Conservation (phyloP, 2,329 filamentous ascomycete genomes). For the Drechslera avenae region DNA sequence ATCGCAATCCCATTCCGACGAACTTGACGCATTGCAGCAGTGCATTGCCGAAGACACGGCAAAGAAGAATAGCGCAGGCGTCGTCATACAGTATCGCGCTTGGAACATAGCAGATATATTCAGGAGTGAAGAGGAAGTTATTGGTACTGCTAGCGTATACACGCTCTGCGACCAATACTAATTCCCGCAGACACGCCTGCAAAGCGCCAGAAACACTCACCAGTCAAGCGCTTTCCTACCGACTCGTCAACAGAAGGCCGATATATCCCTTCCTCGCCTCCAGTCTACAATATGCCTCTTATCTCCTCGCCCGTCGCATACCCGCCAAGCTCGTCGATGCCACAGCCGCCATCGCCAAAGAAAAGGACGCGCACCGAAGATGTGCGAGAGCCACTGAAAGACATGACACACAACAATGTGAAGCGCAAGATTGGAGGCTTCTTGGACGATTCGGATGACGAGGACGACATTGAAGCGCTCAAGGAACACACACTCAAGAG, state of each 20-base stretch:
- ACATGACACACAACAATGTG: slow-evolving; percentile 41
- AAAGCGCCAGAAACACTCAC: slow-evolving; percentile 23
- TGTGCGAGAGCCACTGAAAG: slow-evolving; percentile 39
- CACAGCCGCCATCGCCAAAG: slow-evolving; percentile 42
- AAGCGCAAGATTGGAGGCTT: slow-evolving; percentile 45
- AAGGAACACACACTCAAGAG: slow-evolving; percentile 48
- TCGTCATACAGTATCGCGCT: slow-evolving; percentile 59
- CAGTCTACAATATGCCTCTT: slow-evolving; percentile 63
- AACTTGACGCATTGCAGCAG: slow-evolving; percentile 53
- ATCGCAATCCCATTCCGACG: slow-evolving; percentile 51
- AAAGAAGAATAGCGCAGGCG: slow-evolving; percentile 50
- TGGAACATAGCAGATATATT: slow-evolving; percentile 56
- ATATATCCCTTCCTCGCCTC: slow-evolving; percentile 51
- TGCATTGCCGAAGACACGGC: slow-evolving; percentile 50
- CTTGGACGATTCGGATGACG: slow-evolving; percentile 50
- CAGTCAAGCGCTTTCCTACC: slow-evolving; percentile 13
- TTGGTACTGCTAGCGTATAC: slow-evolving; percentile 35
- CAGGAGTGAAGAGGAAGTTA: slow-evolving; percentile 54
- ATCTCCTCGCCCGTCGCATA: slow-evolving; percentile 65
- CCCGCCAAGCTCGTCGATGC: slow-evolving; percentile 57
- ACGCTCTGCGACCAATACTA: slow-evolving; percentile 19
- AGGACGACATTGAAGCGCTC: slow-evolving; percentile 47
- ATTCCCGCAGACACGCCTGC: slow-evolving; percentile 42
- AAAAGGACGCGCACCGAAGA: slow-evolving; percentile 46
- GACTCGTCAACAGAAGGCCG: slow-evolving; percentile 18